Evolutionary conservation across 352 stramenopile species (phyloP), one percentile per base, ranked within the genome.

Genomic region (Globisporangium iwayamae): DNA sequence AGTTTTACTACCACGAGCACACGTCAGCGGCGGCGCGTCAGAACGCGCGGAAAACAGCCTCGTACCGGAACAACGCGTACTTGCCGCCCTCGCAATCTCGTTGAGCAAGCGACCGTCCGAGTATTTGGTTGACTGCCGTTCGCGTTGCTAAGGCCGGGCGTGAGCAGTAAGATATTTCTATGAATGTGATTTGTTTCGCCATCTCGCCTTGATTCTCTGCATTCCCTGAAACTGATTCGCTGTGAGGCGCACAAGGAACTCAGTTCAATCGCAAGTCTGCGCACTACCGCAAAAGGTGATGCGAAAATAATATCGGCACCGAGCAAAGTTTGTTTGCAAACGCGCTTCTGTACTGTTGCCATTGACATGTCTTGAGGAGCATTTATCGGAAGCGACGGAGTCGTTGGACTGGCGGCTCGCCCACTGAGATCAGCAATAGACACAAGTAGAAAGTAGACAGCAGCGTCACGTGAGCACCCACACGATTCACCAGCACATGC

Each of bases 331-430:
- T 28, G 43, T 14, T 52, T 14, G 47, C 28, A 32, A 30, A 63
- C 18, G 28, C 7, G 20, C 2, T 43, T 2, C 18, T 41, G 14
- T 48, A 25, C 39, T 57, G 59, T 43, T 20, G 18, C 4, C 22
- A 38, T 9, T 54, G 14, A 14, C 3, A 2, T 46, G 20, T 4
- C 13, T 22, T 3, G 20, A 16, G 2, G 32, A 56, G 16, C 28
- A 56, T 7, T 78, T 57, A 77, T 72, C 81, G 78, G 71, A 84
- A 82, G 51, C 78, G 78, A 52, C 81, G 81, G 61, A 90, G 67
- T 13, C 81, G 81, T 28, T 67, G 78, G 9, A 75, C 77, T 16
- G 75, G 67, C 20, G 73, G 55, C 9, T 60, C 59, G 13, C 51
- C 59, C 9, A 50, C 58, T 69, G 18, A 28, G 41, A n/a, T 8